A percentile compares a stretch with the other conserved stretches of the same genome.
Evolutionary conservation across 1,284 basidiomycete genomes (phyloP).

Genomic region (Sparassis latifolia): DNA sequence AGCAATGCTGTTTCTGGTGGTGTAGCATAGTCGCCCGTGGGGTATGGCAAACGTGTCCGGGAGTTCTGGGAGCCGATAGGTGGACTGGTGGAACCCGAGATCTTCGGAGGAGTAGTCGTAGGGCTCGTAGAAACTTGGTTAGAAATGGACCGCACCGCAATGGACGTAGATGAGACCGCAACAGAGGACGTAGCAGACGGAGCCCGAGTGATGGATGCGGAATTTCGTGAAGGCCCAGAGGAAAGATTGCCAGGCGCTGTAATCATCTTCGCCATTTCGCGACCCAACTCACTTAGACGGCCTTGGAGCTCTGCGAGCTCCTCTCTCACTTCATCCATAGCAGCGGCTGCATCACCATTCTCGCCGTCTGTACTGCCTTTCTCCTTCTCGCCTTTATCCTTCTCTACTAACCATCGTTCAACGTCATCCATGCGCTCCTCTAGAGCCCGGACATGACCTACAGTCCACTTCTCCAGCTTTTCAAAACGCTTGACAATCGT

Average conservation of each 20-base stretch:
- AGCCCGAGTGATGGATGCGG: conserved; percentile 34
- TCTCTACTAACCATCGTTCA: conserved; percentile 75
- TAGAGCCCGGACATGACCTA: conserved; percentile 72
- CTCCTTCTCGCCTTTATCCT: conserved; percentile 44
- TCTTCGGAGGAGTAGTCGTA: conserved; percentile 35
- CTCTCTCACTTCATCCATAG: conserved; percentile 50
- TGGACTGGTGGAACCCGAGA: conserved; percentile 59
- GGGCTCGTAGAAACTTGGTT: conserved; percentile 27
- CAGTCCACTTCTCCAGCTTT: conserved; percentile 81
- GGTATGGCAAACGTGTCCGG: conserved; percentile 67
- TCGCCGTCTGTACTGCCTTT: conserved; percentile 14
- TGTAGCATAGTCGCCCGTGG: conserved; percentile 71
- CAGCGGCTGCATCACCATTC: conserved; percentile 24
- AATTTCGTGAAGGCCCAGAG: conserved; percentile 42
- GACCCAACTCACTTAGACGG: conserved; percentile 62
- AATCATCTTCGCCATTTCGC: conserved; percentile 69
- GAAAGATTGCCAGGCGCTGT: conserved; percentile 50
- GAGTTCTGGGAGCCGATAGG: conserved; percentile 35
- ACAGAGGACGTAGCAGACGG: conserved; percentile 27
- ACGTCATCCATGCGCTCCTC: conserved; percentile 83
- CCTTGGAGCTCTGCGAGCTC: conserved; percentile 67
- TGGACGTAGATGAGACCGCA: conserved; percentile 6
- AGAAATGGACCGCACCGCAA: conserved; percentile 23
- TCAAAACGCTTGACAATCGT: conserved; percentile 69
- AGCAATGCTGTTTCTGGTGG: conserved; percentile 36